Evolutionary conservation across 208 protist species (phyloP), one percentile per base, ranked within the genome.

Genomic region (Novymonas esmeraldas): DNA sequence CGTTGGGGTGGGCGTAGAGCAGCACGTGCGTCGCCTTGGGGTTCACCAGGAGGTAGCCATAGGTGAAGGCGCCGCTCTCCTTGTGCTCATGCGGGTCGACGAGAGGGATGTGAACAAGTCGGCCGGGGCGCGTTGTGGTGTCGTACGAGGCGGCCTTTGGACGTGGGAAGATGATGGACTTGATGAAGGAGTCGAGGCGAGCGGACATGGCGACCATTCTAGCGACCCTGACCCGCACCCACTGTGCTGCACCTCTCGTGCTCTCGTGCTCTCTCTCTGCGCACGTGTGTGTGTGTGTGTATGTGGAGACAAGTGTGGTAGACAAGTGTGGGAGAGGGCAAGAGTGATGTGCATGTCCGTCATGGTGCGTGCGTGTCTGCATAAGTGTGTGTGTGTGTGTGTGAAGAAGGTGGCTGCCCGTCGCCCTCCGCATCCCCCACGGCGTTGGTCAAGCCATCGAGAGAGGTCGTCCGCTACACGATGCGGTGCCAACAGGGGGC

Each of bases 1-100:
- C 90, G 52, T 95, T 95, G 26, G 84, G 85, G 62, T 95, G 90
- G 11, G 87, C 87, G 63, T 95, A 95, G 33, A 95, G 70, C 31
- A 93, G 75, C 14, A 93, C 73, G 54, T 88, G 81, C 6, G 77
- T 89, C 0, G 82, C 68, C 22, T 71, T 75, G 41, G 77, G 66
- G 42, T 88, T 82, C 51, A 70, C 70, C 20, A 92, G 50, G 2
- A 89, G 49, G 33, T 89, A 74, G 42, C 79, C 82, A 57, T 78
- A 85, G 4, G 87, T 92, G 68, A 87, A 92, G 36, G 31, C 34
- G 36, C 86, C 86, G 60, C 64, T 89, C 63, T 87, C 83, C 9
- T 49, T 64, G 2, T 81, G 76, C n/a, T 63, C 75, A 16, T 46
- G 36, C 36, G 73, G 77, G 56, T 87, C 76, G 26, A 93, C 81